Evolutionary conservation across 176 grass and related monocot species (phyloP), one percentile per base, ranked within the genome.

Genomic region (Chloris gayana): DNA sequence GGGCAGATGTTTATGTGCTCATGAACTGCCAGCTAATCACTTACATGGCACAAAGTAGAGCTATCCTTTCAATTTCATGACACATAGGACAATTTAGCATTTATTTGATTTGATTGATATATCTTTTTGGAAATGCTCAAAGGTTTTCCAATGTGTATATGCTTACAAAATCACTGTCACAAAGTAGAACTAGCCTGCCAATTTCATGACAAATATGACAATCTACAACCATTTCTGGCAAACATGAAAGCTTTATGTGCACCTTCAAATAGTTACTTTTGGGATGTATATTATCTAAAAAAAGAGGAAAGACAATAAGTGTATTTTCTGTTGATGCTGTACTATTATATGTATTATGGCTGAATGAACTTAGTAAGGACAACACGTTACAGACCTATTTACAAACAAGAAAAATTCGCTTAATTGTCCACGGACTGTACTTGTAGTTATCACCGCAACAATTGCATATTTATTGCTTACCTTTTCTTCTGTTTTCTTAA

Each of bases 401-500:
- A 60, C 54, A 17, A 70, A 21, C 13, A 54, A 47, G 11, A 26
- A 18, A 24, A 37, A 37, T 24, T 54, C 41, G 15, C 12, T 78
- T 26, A 83, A 31, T 86, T 37, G 19, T 29, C 29, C 14, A 65
- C 21, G 24, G 0, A 53, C n/a, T 79, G n/a, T 32, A 50, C 26
- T 9, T 64, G 14, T 84, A 9, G 22, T 76, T 78, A 72, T 31
- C n/a, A 44, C 42, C 1, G 22, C 9, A 59, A 37, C 27, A 64
- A 19, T 33, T 45, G 56, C 64, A 57, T 84, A 38, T 41, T 63
- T 26, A 62, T 60, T 56, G 33, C n/a, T 78, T 27, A 84, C 59
- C 73, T 85, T 84, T 72, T 74, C 24, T 69, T 39, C 22, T 83
- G 34, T 29, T 69, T 64, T 64, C 58, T 57, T 39, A 35, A 45